These are phyloP conservation scores for Phytophthora ohioensis DNA, from an alignment of 352 stramenopile genomes.

Conservation along the genomic window DNA sequence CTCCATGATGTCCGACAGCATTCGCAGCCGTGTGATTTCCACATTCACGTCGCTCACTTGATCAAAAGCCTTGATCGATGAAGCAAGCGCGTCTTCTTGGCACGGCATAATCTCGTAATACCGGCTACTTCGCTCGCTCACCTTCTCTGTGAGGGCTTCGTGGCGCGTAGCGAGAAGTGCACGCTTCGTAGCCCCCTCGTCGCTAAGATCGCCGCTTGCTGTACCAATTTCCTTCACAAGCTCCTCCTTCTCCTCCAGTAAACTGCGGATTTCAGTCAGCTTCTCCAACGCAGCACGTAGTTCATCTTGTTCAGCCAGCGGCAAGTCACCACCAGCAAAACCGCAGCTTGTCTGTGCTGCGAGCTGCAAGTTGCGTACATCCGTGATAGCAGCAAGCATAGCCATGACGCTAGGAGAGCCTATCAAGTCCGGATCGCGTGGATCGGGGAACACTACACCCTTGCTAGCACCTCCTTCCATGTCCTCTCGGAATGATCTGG, in stretches of 20 bases:
- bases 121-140: conserved; percentile 76
- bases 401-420: conserved; percentile 46
- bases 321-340: conserved; percentile 58
- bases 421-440: conserved; percentile 41
- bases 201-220: conserved; percentile 56
- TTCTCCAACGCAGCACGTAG: conserved; percentile 54
- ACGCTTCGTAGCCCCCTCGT: conserved; percentile 50
- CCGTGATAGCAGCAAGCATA: conserved; percentile 75
- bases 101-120: conserved; percentile 87
- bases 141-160: conserved; percentile 59
- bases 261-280: conserved; percentile 54
- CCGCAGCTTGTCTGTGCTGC: conserved; percentile 62
- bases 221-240: conserved; percentile 60
- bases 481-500: conserved; percentile 56
- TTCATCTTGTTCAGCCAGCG: conserved; percentile 71
- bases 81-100: conserved; percentile 66
- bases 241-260: conserved; percentile 62
- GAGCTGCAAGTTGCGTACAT: conserved; percentile 73
- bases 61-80: conserved; percentile 73
- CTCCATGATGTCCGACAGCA: conserved; percentile 75
- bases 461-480: conserved; percentile 26
- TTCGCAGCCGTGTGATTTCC: conserved; percentile 69
- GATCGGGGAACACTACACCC: conserved; percentile 41
- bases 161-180: conserved; percentile 60
- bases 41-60: conserved; percentile 61